A percentile compares a stretch with the other conserved stretches of the same genome.
phyloP scores from a whole-genome alignment of 768 basidiomycete species.

The Rossbeevera mucosa region DNA sequence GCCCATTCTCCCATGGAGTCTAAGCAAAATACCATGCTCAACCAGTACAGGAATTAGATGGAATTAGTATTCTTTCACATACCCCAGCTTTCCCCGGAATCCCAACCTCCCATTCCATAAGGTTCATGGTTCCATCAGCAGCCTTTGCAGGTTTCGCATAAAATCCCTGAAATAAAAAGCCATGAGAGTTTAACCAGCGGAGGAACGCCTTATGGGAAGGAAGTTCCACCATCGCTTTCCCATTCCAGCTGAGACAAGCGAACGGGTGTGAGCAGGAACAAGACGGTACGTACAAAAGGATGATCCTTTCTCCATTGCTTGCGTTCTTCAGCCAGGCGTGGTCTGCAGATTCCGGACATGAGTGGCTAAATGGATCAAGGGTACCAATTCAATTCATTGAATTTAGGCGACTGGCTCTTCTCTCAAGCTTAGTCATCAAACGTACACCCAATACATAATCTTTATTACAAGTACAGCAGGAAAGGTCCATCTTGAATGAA shows the following conservation, averaged over 20 bases:
- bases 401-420: neutral
- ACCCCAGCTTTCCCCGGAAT: constrained; percentile 92
- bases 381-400: neutral
- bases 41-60: constrained; percentile 7
- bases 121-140: constrained; percentile 89
- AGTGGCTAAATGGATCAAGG: constrained; percentile 2
- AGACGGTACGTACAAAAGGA: constrained; percentile 73
- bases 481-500: neutral
- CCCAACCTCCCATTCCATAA: constrained; percentile 98
- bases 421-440: constrained; percentile 20
- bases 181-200: constrained; percentile 3
- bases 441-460: neutral
- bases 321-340: constrained; percentile 91
- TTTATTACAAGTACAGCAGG: neutral
- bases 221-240: neutral
- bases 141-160: constrained; percentile 91
- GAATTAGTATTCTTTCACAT: constrained; percentile 33
- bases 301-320: constrained; percentile 99
- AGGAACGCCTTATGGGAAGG: neutral
- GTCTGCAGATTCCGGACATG: constrained; percentile 89
- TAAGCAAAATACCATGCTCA: constrained; percentile 32
- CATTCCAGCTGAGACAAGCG: constrained; percentile 1
- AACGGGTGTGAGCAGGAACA: neutral
- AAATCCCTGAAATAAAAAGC: constrained; percentile 66
- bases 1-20: constrained; percentile 97